Conservation (phyloP, 2,329 filamentous ascomycete species). For the Fusarium bactridioides region DNA sequence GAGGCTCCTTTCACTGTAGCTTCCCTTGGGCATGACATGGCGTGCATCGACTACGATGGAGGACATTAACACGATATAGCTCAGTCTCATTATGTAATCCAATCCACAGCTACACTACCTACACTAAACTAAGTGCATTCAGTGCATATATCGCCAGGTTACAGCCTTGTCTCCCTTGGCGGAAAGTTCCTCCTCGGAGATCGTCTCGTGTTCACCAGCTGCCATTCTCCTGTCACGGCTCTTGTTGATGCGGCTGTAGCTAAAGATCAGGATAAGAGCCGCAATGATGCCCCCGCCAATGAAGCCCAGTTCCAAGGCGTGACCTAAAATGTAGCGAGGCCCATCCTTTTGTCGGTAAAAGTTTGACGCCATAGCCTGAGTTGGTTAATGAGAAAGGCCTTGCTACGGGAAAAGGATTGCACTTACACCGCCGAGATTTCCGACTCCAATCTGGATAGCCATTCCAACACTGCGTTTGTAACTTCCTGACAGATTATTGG, state of each 20-base stretch:
- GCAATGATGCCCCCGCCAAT: slow-evolving; percentile 56
- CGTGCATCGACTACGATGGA: background rate
- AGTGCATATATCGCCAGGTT: slow-evolving; percentile 69
- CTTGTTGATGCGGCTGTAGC: slow-evolving; percentile 67
- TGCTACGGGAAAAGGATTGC: fast-evolving
- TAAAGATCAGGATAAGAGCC: slow-evolving; percentile 52
- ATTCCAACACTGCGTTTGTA: slow-evolving; percentile 73
- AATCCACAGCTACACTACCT: background rate
- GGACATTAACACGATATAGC: background rate
- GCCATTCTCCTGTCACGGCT: slow-evolving; percentile 58
- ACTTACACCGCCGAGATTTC: slow-evolving; percentile 63
- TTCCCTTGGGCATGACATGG: too few species aligned
- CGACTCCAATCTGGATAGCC: slow-evolving; percentile 69
- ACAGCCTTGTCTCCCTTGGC: slow-evolving; percentile 67
- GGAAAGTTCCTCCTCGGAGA: slow-evolving; percentile 60
- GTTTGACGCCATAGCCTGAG: slow-evolving; percentile 73
- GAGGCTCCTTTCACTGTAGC: too few species aligned
- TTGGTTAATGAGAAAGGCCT: background rate
- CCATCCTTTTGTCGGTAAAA: slow-evolving; percentile 67
- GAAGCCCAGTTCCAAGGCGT: slow-evolving; percentile 60
- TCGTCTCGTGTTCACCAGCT: slow-evolving; percentile 52
- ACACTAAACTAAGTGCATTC: background rate
- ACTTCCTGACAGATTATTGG: slow-evolving; percentile 76
- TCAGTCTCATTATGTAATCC: background rate
- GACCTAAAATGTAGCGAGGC: slow-evolving; percentile 60